These are phyloP conservation scores for Penicillium maclennaniae DNA, from an alignment of 495 filamentous ascomycete genomes.

Conservation along the genomic window DNA sequence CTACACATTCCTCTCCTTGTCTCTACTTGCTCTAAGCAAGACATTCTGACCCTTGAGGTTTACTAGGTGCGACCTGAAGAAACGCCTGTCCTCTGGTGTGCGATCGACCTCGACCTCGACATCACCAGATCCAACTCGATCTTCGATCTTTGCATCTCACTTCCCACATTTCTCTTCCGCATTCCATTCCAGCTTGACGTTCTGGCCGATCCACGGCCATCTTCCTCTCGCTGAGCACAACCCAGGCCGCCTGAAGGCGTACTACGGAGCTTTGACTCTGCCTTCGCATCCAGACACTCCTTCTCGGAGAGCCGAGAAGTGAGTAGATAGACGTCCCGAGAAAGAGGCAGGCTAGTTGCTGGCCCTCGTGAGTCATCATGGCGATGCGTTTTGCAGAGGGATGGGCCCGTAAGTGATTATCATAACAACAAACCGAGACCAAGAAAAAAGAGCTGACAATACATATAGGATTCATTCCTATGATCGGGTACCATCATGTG, in stretches of 20 bases:
- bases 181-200: slow-evolving; percentile 28
- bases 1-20: slow-evolving; percentile 27
- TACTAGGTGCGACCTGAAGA: slow-evolving; percentile 24
- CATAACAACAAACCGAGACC: background rate
- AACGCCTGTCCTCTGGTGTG: slow-evolving; percentile 2
- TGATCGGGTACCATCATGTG: slow-evolving; percentile 97
- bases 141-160: slow-evolving; percentile 10
- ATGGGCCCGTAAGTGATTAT: slow-evolving; percentile 31
- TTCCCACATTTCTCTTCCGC: slow-evolving; percentile 23
- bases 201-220: slow-evolving; percentile 2
- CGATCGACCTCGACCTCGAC: slow-evolving; percentile 2
- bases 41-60: slow-evolving; percentile 24
- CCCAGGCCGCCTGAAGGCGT: slow-evolving; percentile 1
- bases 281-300: slow-evolving; percentile 26
- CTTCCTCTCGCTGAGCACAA: background rate
- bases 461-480: slow-evolving; percentile 76
- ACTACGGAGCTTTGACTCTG: slow-evolving; percentile 4
- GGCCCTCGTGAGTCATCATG: slow-evolving; percentile 26
- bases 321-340: slow-evolving; percentile 28
- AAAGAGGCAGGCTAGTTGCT: slow-evolving; percentile 12
- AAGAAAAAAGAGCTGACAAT: background rate
- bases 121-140: slow-evolving; percentile 3
- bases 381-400: slow-evolving; percentile 22
- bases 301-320: slow-evolving; percentile 49
- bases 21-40: slow-evolving; percentile 13